A percentile compares a stretch with the other conserved stretches of the same genome.
phyloP scores from a whole-genome alignment of 1,284 basidiomycete genomes.

The Fistulina hepatica region DNA sequence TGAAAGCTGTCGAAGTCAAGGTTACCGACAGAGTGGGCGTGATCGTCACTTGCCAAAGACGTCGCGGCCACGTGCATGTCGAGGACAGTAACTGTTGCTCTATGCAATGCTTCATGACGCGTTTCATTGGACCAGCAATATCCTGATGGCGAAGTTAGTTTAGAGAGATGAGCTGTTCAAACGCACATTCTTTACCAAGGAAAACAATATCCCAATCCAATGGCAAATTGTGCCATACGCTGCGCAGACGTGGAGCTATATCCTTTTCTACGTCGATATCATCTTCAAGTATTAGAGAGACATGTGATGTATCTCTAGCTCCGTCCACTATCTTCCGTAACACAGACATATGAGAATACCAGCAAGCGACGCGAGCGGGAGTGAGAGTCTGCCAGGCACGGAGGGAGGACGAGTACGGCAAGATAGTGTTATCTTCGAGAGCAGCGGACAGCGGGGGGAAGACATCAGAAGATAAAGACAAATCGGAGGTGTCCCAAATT shows the following conservation, averaged over 20 bases:
- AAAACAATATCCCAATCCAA: constrained; percentile 66
- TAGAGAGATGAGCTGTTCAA: constrained; percentile 4
- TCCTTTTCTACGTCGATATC: constrained; percentile 73
- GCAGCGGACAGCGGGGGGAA: constrained; percentile 38
- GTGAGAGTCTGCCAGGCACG: constrained; percentile 42
- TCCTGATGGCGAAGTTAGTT: constrained; percentile 27
- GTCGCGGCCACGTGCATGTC: too few species aligned
- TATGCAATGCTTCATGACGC: constrained; percentile 23
- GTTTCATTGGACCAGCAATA: constrained; percentile 67
- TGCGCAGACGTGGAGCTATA: constrained; percentile 35
- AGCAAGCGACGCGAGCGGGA: constrained; percentile 54
- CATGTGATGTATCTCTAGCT: constrained; percentile 15
- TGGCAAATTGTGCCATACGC: constrained; percentile 49
- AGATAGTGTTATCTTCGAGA: constrained; percentile 32
- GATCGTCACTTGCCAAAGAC: too few species aligned
- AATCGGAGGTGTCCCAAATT: constrained; percentile 19
- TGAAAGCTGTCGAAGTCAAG: too few species aligned
- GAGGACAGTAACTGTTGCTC: too few species aligned
- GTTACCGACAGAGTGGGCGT: too few species aligned
- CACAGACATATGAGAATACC: constrained; percentile 58
- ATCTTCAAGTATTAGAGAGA: constrained; percentile 59
- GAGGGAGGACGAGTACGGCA: constrained; percentile 27
- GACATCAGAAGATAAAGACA: constrained; percentile 4
- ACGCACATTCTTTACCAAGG: constrained; percentile 37
- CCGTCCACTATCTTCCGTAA: constrained; percentile 34